Percentiles rank a stretch among this genome's conserved stretches.
These are phyloP conservation scores for Cercospora zeina DNA, from an alignment of 2,329 filamentous ascomycete genomes.

Conservation along the genomic window DNA sequence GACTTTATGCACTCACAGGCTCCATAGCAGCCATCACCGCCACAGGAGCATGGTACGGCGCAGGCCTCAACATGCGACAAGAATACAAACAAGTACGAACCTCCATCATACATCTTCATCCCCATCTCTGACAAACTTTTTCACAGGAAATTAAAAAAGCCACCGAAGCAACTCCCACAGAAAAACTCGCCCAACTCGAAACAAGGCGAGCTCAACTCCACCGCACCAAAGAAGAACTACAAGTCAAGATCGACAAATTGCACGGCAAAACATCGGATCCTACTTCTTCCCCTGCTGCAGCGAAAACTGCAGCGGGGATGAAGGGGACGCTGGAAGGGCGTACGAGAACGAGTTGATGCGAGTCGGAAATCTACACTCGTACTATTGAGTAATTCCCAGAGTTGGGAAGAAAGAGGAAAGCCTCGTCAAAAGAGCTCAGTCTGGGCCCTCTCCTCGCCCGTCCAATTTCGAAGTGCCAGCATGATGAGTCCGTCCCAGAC, in stretches of 20 bases:
- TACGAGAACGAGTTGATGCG: slow-evolving; percentile 11
- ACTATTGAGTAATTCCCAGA: too few relatives aligned
- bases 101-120: neutral
- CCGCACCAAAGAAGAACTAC: slow-evolving; percentile 54
- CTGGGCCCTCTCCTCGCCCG: too few relatives aligned
- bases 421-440: too few relatives aligned
- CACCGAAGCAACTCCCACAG: slow-evolving; percentile 54
- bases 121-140: neutral
- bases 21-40: slow-evolving; percentile 59
- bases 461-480: too few relatives aligned
- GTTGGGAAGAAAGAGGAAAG: too few relatives aligned
- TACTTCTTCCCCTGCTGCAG: neutral
- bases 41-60: slow-evolving; percentile 61
- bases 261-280: slow-evolving; percentile 40
- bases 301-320: slow-evolving; percentile 5
- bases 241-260: slow-evolving; percentile 58
- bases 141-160: slow-evolving; percentile 48
- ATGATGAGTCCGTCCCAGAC: too few relatives aligned
- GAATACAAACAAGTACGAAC: slow-evolving; percentile 53
- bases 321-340: slow-evolving; percentile 11
- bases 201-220: slow-evolving; percentile 52
- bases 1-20: slow-evolving; percentile 56
- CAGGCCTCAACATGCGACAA: slow-evolving; percentile 56
- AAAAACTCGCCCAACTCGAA: slow-evolving; percentile 58
- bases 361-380: too few relatives aligned